These are phyloP conservation scores for Linderniella brevidens DNA, from an alignment of 257 asterid species.

Conservation along the genomic window DNA sequence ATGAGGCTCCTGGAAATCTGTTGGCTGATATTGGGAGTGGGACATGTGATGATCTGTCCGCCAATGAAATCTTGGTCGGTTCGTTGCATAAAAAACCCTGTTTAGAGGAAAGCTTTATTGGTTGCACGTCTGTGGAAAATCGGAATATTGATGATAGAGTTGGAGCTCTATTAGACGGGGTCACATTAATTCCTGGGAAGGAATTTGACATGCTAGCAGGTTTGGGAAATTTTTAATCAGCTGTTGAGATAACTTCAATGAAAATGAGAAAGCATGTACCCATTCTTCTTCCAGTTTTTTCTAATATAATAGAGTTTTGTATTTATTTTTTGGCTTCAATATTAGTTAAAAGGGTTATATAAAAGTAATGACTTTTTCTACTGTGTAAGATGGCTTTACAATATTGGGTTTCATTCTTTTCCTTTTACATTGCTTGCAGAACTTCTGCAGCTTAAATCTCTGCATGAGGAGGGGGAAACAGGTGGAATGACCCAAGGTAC, in stretches of 20 bases:
- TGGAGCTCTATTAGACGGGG: constrained; percentile 53
- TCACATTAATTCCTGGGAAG: constrained; percentile 50
- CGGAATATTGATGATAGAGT: constrained; percentile 61
- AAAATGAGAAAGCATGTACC: not conserved
- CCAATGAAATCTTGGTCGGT: constrained; percentile 18
- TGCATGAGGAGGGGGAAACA: constrained; percentile 49
- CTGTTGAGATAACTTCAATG: not conserved
- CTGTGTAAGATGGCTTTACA: not conserved
- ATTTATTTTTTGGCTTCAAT: no score
- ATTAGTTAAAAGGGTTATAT: no score
- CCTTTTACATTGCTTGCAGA: constrained; percentile 28
- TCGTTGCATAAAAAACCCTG: constrained; percentile 16
- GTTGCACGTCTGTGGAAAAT: constrained; percentile 26
- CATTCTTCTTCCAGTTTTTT: no score
- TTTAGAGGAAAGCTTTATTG: constrained; percentile 17
- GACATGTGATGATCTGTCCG: constrained; percentile 10
- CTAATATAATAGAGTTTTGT: no score
- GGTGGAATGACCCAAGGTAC: constrained; percentile 55
- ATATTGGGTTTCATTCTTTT: constrained; percentile 7
- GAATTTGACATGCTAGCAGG: constrained; percentile 78
- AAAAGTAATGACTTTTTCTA: no score
- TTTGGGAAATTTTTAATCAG: constrained; percentile 13
- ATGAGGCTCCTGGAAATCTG: constrained; percentile 97
- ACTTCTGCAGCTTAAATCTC: constrained; percentile 48
- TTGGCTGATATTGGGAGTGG: constrained; percentile 46